Conservation (phyloP, 2,329 filamentous ascomycete species). For the Nemania sp. region DNA sequence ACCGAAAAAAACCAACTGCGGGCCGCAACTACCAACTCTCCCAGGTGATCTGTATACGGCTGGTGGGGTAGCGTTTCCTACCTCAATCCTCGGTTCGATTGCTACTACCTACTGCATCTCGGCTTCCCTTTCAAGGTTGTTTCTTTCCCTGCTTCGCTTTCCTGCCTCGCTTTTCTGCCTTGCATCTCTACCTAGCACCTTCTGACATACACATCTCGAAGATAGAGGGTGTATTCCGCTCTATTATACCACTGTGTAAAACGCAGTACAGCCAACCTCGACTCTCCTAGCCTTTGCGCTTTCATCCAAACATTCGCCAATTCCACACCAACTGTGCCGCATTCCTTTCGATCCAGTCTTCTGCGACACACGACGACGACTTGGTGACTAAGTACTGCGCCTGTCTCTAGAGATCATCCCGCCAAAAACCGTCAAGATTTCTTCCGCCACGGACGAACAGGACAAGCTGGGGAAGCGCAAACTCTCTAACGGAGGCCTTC, state of each 20-base stretch:
- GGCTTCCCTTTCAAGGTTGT: too few relatives aligned
- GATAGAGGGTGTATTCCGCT: too few relatives aligned
- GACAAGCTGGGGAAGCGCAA: conserved; percentile 70
- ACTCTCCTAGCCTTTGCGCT: too few relatives aligned
- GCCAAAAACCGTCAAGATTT: conserved; percentile 26
- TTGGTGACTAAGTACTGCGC: neutral
- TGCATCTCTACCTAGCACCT: too few relatives aligned
- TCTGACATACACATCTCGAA: too few relatives aligned
- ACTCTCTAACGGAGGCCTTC: conserved; percentile 62
- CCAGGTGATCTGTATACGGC: neutral
- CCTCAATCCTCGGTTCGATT: too few relatives aligned
- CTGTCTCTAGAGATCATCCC: conserved; percentile 3
- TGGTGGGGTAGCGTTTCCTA: conserved; percentile 21
- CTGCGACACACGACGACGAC: neutral
- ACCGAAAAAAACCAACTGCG: neutral
- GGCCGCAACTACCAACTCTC: neutral
- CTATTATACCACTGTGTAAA: too few relatives aligned
- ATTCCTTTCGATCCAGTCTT: neutral
- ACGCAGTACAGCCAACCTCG: too few relatives aligned
- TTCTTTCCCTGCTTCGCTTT: too few relatives aligned
- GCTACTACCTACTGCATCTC: too few relatives aligned
- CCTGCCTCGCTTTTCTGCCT: too few relatives aligned
- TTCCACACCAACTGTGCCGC: neutral
- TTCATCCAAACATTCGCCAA: neutral
- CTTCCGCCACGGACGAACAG: conserved; percentile 29